These are phyloP conservation scores for Phoenix dactylifera DNA, from an alignment of 176 grass and related monocot species.

Conservation along the genomic window DNA sequence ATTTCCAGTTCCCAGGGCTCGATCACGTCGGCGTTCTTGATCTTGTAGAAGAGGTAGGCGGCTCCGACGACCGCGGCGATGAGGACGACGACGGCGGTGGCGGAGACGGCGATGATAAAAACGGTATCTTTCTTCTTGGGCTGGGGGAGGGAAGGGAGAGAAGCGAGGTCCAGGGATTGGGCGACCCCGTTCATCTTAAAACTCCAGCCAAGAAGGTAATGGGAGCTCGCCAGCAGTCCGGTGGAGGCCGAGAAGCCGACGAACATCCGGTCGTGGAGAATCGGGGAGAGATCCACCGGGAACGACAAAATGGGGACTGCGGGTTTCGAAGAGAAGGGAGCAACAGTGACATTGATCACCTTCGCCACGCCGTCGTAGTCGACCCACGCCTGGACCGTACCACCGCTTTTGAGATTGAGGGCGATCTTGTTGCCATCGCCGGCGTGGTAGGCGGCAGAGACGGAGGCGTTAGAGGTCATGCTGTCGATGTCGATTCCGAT, in stretches of 20 bases:
- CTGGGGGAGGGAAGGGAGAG: conserved; percentile 45
- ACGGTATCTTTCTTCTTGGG: conserved; percentile 16
- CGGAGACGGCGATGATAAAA: conserved; percentile 32
- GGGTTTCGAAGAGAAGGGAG: conserved; percentile 27
- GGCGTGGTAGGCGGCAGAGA: conserved; percentile 26
- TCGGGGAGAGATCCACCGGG: conserved; percentile 28
- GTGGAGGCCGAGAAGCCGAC: conserved; percentile 84
- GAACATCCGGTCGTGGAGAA: conserved; percentile 58
- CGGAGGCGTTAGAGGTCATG: conserved; percentile 45
- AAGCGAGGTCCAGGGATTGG: conserved; percentile 32
- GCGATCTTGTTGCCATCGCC: conserved; percentile 2
- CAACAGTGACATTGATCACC: conserved; percentile 42
- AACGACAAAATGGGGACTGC: conserved; percentile 48
- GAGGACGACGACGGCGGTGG: conserved; percentile 34
- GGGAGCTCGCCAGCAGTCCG: conserved; percentile 84
- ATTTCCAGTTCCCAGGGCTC: conserved; percentile 68
- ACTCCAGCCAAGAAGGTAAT: conserved; percentile 78
- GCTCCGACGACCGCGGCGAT: conserved; percentile 15
- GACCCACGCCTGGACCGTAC: conserved; percentile 53
- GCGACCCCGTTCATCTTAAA: conserved; percentile 46
- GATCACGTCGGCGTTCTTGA: conserved; percentile 58
- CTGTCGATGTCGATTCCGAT: conserved; percentile 69
- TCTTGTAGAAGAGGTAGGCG: conserved; percentile 34
- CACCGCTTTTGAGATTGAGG: conserved; percentile 55
- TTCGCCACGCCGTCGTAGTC: conserved; percentile 55